Percentiles rank a stretch among this genome's conserved stretches.
Evolutionary conservation across 169 alveolate genomes (phyloP).

Genomic region (Plasmodium chabaudi): DNA sequence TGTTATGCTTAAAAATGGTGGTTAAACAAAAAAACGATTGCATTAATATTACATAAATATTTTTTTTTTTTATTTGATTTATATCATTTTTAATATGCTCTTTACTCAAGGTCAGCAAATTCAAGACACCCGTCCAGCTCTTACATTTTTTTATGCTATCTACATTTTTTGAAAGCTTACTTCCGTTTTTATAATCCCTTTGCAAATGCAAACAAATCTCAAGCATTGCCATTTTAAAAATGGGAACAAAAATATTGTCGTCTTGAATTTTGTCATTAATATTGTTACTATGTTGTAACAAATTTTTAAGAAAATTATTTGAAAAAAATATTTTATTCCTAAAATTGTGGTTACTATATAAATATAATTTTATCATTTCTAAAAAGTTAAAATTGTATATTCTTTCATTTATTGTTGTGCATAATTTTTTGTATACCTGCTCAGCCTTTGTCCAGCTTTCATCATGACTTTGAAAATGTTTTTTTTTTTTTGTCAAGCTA

Average conservation of each 20-base stretch:
- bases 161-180: too few species aligned
- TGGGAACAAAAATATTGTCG: not conserved
- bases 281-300: constrained; percentile 20
- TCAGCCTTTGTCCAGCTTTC: not conserved
- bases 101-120: not conserved
- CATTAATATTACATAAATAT: constrained; percentile 23
- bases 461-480: not conserved
- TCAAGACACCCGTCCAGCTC: too few species aligned
- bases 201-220: constrained; percentile 1
- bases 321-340: constrained; percentile 8
- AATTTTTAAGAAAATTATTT: not conserved
- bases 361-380: constrained; percentile 30
- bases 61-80: constrained; percentile 19
- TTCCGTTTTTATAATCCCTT: too few species aligned
- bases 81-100: constrained; percentile 13
- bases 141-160: too few species aligned
- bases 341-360: constrained; percentile 22
- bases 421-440: not conserved
- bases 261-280: constrained; percentile 12
- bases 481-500: constrained; percentile 5
- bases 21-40: constrained; percentile 39
- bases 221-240: constrained; percentile 26
- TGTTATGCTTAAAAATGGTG: constrained; percentile 3
- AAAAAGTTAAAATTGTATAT: not conserved
- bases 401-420: constrained; percentile 6